Percentiles rank a stretch among this genome's conserved stretches.
Evolutionary conservation across 768 basidiomycete species (phyloP).

Genomic region (Harrya chromipes): DNA sequence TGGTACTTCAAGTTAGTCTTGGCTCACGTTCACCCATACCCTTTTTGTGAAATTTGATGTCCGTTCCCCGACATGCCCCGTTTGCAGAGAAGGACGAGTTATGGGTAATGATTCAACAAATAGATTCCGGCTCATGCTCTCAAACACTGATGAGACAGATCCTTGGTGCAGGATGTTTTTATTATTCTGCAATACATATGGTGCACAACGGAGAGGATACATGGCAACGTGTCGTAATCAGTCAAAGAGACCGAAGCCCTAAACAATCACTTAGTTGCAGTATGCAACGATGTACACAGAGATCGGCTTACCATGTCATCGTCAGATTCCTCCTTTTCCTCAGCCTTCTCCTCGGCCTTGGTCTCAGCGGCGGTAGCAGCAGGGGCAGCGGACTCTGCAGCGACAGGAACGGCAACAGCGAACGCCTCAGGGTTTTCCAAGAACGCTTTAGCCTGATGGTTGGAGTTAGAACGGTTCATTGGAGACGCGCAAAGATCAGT

Average conservation of each 20-base stretch:
- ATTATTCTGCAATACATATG: constrained; percentile 23
- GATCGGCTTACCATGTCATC: constrained; percentile 73
- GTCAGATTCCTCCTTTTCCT: constrained; percentile 83
- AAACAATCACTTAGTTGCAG: constrained; percentile 9
- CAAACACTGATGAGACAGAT: constrained; percentile 4
- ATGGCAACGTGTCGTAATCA: constrained; percentile 33
- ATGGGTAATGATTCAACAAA: background rate
- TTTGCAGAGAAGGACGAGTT: background rate
- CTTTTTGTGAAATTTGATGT: background rate
- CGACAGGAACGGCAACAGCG: constrained; percentile 71
- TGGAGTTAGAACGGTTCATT: background rate
- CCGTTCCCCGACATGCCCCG: constrained; percentile 11
- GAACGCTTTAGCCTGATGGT: constrained; percentile 82
- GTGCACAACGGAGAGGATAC: constrained; percentile 13
- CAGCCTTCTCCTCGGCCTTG: constrained; percentile 69
- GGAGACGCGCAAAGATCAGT: constrained; percentile 24
- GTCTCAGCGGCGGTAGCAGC: constrained; percentile 58
- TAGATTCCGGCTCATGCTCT: background rate
- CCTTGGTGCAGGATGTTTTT: constrained; percentile 9
- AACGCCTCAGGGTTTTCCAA: constrained; percentile 99
- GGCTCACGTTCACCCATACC: background rate
- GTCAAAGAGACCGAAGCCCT: constrained; percentile 96
- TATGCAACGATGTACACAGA: background rate
- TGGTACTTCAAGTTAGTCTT: too few relatives aligned
- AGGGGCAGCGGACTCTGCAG: constrained; percentile 46